Percentiles rank a stretch among this genome's conserved stretches.
phyloP scores from a whole-genome alignment of 164 flowering plant species.

The Vitis riparia region DNA sequence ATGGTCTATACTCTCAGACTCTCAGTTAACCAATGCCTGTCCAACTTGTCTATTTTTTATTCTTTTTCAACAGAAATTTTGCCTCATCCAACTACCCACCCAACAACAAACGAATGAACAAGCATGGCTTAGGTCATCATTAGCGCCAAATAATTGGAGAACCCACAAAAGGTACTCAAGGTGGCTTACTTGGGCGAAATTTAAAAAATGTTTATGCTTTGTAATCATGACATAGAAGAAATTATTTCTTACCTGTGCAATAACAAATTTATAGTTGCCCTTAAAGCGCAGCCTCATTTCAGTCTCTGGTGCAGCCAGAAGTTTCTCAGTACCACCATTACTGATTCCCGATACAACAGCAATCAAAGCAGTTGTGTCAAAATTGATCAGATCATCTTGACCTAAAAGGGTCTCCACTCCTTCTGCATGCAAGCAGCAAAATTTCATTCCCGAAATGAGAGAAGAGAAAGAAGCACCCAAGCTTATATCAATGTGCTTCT shows the following conservation, averaged over 20 bases:
- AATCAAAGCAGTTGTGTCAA: slow-evolving; percentile 92
- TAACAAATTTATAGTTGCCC: slow-evolving; percentile 74
- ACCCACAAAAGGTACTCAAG: no score
- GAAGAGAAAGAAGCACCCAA: slow-evolving; percentile 39
- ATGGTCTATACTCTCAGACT: not conserved
- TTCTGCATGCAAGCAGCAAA: slow-evolving; percentile 13
- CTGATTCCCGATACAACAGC: slow-evolving; percentile 92
- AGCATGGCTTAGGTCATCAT: no score
- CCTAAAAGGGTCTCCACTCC: slow-evolving; percentile 19
- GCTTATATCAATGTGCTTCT: not conserved
- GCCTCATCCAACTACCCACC: no score
- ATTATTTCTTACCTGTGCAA: slow-evolving; percentile 62
- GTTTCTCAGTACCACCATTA: slow-evolving; percentile 62
- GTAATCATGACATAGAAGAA: not conserved
- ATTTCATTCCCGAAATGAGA: slow-evolving; percentile 44
- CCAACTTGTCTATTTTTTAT: not conserved
- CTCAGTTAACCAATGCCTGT: not conserved
- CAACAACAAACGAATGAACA: no score
- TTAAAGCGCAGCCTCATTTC: slow-evolving; percentile 68
- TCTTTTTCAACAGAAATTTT: no score
- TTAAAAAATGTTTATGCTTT: no score
- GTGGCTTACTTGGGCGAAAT: no score
- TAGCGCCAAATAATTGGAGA: no score
- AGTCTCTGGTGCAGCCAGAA: slow-evolving; percentile 55
- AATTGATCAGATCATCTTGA: slow-evolving; percentile 34